Percentiles rank a stretch among this genome's conserved stretches.
phyloP scores from a whole-genome alignment of 331 rosid species.

The Telfairia occidentalis region DNA sequence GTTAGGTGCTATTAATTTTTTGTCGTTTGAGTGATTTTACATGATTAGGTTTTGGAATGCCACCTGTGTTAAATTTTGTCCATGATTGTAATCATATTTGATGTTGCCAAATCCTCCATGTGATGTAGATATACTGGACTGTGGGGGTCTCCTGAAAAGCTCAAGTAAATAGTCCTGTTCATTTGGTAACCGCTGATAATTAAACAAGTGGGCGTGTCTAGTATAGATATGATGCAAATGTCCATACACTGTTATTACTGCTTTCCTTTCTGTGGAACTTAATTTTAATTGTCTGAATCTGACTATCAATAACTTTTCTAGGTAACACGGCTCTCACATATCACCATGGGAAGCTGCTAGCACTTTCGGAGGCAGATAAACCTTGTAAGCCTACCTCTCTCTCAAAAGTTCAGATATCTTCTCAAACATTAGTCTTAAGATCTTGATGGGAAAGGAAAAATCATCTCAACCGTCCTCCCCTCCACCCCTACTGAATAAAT shows the following conservation, averaged over 20 bases:
- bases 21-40: not conserved
- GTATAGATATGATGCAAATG: not conserved
- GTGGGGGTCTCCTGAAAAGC: not conserved
- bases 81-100: not conserved
- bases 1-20: not conserved
- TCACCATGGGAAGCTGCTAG: conserved; percentile 85
- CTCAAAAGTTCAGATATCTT: conserved; percentile 4
- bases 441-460: not conserved
- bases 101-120: not conserved
- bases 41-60: not conserved
- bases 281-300: conserved; percentile 15
- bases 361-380: conserved; percentile 84
- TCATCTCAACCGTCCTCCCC: not conserved
- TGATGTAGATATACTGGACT: not conserved
- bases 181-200: not conserved
- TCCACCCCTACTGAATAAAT: not conserved
- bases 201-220: not conserved
- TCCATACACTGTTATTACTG: not conserved
- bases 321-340: conserved; percentile 82
- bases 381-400: conserved; percentile 51
- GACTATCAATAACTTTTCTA: conserved; percentile 25
- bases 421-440: not conserved
- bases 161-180: not conserved
- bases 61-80: not conserved
- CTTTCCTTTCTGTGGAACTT: conserved; percentile 2